phyloP scores from a whole-genome alignment of 1,284 basidiomycete genomes.

The Mrakiaceae sp. region DNA sequence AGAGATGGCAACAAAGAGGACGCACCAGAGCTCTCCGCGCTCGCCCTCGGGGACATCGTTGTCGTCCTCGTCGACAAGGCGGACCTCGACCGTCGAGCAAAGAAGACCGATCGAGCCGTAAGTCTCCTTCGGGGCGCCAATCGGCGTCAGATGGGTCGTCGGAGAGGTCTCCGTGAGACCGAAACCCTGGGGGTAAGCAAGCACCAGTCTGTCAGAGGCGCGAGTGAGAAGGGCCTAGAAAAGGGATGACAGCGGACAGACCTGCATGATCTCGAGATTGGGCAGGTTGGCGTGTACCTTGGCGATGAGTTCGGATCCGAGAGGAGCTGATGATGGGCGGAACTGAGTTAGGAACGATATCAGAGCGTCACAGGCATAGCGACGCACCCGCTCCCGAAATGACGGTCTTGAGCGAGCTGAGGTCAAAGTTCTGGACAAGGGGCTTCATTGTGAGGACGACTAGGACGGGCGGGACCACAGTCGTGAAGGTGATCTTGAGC shows the following conservation, averaged over 20 bases:
- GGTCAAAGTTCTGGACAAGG: conserved; percentile 52
- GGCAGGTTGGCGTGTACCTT: conserved; percentile 37
- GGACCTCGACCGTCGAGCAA: conserved; percentile 57
- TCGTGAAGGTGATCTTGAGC: conserved; percentile 45
- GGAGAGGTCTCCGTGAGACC: conserved; percentile 72
- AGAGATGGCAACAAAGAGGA: no score
- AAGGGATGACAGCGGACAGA: neutral
- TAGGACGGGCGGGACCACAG: conserved; percentile 67
- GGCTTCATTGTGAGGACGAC: conserved; percentile 47
- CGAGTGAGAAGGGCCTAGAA: conserved; percentile 2
- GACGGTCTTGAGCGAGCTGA: conserved; percentile 46
- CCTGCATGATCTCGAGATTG: conserved; percentile 31
- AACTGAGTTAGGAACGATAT: neutral
- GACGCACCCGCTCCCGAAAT: conserved; percentile 41
- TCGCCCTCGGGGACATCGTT: conserved; percentile 44
- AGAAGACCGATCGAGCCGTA: conserved; percentile 53
- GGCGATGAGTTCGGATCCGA: conserved; percentile 51
- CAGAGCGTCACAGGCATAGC: neutral
- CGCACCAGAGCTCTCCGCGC: conserved; percentile 53
- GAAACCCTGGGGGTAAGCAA: conserved; percentile 32
- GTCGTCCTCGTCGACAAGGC: conserved; percentile 52
- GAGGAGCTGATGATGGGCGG: conserved; percentile 48
- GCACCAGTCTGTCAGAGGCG: conserved; percentile 32
- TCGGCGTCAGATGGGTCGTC: conserved; percentile 20
- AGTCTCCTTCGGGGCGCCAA: conserved; percentile 28